Base-by-base conservation (phyloP, 768 basidiomycete genomes). In the Naganishia friedmannii region DNA sequence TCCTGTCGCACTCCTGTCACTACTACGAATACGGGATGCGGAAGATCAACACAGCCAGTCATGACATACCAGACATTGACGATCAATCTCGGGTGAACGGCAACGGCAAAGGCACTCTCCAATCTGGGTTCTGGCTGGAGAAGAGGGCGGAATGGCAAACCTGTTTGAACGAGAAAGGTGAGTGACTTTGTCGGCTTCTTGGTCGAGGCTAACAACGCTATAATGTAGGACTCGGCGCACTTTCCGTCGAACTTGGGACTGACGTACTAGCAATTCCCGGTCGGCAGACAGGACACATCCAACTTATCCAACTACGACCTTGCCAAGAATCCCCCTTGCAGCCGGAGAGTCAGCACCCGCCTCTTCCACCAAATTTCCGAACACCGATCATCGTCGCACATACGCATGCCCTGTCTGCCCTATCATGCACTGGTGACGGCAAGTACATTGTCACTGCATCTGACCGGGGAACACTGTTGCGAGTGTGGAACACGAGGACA, bases 281-380 rank as follows among this genome's bases (percentile, higher is more conserved):
- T n/a, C 73, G 81, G n/a, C 81, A 82, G 73, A 39, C 75, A 12
- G 81, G 81, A 21, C 81, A 82, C 65, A 75, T 81, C 32, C 80
- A 82, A 56, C 75, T 82, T 9, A 69, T 81, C n/a, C 75, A 77
- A 26, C 74, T 82, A 2, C 70, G 77, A 2, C 77, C 75, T 10
- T 77, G 76, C 67, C 69, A 72, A 9, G 19, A 66, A 51, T 32
- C 32, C 28, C 57, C 46, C 17, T 28, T 34, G 4, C 46, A 31
- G 29, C 65, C n/a, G 48, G 60, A 63, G 3, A 51, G 3, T 12
- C 28, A 57, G 42, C 31, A 39, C 29, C 19, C n/a, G 3, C 26
- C 65, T n/a, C 58, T 29, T 5, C 73, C 32, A 5, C 71, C 37
- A n/a, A n/a, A 74, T 9, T 76, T 77, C 58, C 75, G 78, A n/a